These are phyloP conservation scores for Mycena capillaripes DNA, from an alignment of 768 basidiomycete species.

Conservation along the genomic window DNA sequence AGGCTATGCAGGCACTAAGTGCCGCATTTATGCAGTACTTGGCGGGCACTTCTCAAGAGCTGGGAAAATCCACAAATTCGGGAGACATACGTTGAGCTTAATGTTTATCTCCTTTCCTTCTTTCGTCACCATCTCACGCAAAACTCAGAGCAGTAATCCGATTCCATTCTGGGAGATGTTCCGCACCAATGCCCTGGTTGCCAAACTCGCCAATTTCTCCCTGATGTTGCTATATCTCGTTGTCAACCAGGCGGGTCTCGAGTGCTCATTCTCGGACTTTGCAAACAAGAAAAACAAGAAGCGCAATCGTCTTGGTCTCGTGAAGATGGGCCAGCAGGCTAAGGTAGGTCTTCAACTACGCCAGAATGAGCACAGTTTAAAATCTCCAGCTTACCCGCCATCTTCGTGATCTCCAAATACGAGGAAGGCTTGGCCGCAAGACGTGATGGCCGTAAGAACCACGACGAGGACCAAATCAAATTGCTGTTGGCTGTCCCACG, in stretches of 20 bases:
- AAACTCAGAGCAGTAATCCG: neutral
- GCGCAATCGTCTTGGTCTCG: constrained; percentile 16
- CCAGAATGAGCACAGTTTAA: too few species aligned
- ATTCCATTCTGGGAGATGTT: neutral
- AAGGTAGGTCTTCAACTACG: neutral
- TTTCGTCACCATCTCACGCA: neutral
- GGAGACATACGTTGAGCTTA: neutral
- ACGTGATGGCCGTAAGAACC: constrained; percentile 4
- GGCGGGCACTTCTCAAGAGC: too few species aligned
- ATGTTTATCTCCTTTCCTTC: neutral
- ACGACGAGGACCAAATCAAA: neutral
- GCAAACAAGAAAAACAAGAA: constrained; percentile 28
- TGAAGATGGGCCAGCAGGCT: constrained; percentile 16
- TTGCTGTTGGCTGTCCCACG: neutral
- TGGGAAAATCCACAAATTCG: neutral
- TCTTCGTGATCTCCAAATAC: neutral
- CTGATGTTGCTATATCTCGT: constrained; percentile 2
- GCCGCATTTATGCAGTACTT: constrained; percentile 17
- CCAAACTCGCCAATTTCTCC: constrained; percentile 1
- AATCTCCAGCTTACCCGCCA: neutral
- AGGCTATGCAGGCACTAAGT: neutral
- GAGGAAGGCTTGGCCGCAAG: neutral
- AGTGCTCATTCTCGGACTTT: constrained; percentile 27
- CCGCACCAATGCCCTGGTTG: neutral
- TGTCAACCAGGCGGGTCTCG: constrained; percentile 26